A percentile compares a stretch with the other conserved stretches of the same genome.
phyloP scores from a whole-genome alignment of 2,329 filamentous ascomycete species.

The Macrophomina phaseolina region DNA sequence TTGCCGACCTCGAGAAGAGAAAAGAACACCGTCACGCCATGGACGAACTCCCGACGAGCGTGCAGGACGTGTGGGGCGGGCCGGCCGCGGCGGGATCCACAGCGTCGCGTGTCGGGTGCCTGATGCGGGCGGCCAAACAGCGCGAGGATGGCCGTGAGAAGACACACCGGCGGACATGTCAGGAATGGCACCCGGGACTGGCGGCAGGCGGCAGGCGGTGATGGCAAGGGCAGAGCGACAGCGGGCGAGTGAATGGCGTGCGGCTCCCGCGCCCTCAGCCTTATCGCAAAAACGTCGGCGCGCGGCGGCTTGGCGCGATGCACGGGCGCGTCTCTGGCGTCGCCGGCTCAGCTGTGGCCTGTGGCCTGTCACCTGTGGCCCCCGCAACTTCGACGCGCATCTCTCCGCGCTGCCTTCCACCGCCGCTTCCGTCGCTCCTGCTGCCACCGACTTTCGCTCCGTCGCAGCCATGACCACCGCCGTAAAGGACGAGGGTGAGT shows the following conservation, averaged over 20 bases:
- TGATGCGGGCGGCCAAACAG: not conserved
- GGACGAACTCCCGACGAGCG: not conserved
- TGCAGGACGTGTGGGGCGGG: constrained; percentile 14
- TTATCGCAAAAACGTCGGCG: constrained; percentile 12
- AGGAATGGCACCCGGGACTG: not conserved
- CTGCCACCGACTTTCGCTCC: constrained; percentile 26
- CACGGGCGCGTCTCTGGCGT: not conserved
- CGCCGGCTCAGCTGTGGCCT: not conserved
- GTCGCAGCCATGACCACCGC: constrained; percentile 39
- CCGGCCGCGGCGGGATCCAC: constrained; percentile 16
- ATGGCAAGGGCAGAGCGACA: not conserved
- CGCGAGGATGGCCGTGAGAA: not conserved
- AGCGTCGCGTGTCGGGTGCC: not conserved
- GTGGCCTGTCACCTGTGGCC: constrained; percentile 1
- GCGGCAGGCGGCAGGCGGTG: constrained; percentile 1
- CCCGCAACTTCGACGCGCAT: constrained; percentile 25
- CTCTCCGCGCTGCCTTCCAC: constrained; percentile 24
- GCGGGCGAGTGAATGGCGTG: not conserved
- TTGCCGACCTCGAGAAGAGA: not conserved
- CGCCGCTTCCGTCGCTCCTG: constrained; percentile 23
- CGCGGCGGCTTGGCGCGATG: constrained; percentile 9
- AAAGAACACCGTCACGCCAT: constrained; percentile 21
- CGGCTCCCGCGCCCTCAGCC: constrained; percentile 14
- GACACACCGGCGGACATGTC: not conserved
- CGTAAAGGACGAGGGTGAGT: constrained; percentile 46